Evolutionary conservation across 106 monocot species (phyloP).

Genomic region (Vanilla planifolia): DNA sequence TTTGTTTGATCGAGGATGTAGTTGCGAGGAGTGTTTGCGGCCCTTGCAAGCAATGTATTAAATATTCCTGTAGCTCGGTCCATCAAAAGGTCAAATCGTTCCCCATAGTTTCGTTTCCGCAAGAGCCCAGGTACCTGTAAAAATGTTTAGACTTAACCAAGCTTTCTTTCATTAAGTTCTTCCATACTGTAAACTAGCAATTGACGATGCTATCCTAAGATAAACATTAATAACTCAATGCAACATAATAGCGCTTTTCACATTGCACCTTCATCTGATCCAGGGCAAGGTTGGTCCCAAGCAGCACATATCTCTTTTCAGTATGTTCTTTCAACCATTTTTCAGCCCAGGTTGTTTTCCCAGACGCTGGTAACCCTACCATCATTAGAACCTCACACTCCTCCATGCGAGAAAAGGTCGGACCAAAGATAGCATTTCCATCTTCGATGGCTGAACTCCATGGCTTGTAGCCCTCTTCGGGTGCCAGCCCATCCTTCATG

Average conservation of each 20-base stretch:
- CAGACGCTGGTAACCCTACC: conserved; percentile 73
- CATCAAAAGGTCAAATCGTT: conserved; percentile 74
- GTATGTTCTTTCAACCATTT: conserved; percentile 58
- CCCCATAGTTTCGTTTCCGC: conserved; percentile 62
- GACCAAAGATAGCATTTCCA: conserved; percentile 47
- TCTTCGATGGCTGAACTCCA: conserved; percentile 52
- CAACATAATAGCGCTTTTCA: not conserved
- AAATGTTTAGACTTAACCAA: not conserved
- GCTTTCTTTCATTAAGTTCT: not conserved
- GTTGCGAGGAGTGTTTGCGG: conserved; percentile 51
- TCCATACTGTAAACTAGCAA: not conserved
- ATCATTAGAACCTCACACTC: conserved; percentile 67
- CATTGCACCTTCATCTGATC: conserved; percentile 67
- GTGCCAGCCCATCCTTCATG: conserved; percentile 44
- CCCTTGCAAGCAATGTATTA: conserved; percentile 53
- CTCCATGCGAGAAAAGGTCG: conserved; percentile 23
- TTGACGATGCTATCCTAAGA: not conserved
- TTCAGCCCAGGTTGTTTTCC: conserved; percentile 76
- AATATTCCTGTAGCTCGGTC: conserved; percentile 60
- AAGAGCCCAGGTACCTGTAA: conserved; percentile 63
- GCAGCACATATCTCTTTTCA: conserved; percentile 57
- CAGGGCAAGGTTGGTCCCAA: conserved; percentile 67
- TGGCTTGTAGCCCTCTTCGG: conserved; percentile 44
- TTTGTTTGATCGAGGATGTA: conserved; percentile 81
- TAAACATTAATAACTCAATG: not conserved